Conservation (phyloP, 2,329 filamentous ascomycete genomes). For the Epichloe brachyelytri region DNA sequence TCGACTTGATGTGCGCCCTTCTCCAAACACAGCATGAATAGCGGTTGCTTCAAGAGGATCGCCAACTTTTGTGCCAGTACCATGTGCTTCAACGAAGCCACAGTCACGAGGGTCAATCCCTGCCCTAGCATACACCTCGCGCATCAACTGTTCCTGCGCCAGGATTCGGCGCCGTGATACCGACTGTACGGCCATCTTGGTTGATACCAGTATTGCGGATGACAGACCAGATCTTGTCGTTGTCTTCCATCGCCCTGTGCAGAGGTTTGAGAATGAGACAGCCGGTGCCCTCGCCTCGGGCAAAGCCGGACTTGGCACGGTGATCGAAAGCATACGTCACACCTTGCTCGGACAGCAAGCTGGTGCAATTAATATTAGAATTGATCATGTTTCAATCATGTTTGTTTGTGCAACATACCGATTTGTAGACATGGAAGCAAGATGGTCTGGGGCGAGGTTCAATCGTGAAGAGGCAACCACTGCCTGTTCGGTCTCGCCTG, state of each 20-base stretch:
- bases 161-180: slow-evolving; percentile 39
- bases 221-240: slow-evolving; percentile 39
- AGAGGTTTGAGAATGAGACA: slow-evolving; percentile 44
- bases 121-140: slow-evolving; percentile 20
- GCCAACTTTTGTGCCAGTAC: slow-evolving; percentile 41
- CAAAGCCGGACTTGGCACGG: slow-evolving; percentile 34
- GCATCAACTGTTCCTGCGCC: slow-evolving; percentile 31
- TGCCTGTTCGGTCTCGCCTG: slow-evolving; percentile 32
- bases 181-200: slow-evolving; percentile 37
- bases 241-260: slow-evolving; percentile 38
- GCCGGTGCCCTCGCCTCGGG: slow-evolving; percentile 45
- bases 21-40: slow-evolving; percentile 30
- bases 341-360: neutral
- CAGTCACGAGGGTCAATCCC: slow-evolving; percentile 17
- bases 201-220: slow-evolving; percentile 38
- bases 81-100: slow-evolving; percentile 36
- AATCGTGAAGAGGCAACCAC: slow-evolving; percentile 35
- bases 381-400: neutral
- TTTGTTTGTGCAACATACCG: neutral
- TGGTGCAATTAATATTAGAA: neutral
- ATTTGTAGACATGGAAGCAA: slow-evolving; percentile 15
- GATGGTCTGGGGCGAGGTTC: slow-evolving; percentile 31
- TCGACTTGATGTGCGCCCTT: slow-evolving; percentile 25
- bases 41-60: slow-evolving; percentile 42
- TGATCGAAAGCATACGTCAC: slow-evolving; percentile 28